Evolutionary conservation across 2,329 filamentous ascomycete genomes (phyloP).

Genomic region (Orbilia javanica): DNA sequence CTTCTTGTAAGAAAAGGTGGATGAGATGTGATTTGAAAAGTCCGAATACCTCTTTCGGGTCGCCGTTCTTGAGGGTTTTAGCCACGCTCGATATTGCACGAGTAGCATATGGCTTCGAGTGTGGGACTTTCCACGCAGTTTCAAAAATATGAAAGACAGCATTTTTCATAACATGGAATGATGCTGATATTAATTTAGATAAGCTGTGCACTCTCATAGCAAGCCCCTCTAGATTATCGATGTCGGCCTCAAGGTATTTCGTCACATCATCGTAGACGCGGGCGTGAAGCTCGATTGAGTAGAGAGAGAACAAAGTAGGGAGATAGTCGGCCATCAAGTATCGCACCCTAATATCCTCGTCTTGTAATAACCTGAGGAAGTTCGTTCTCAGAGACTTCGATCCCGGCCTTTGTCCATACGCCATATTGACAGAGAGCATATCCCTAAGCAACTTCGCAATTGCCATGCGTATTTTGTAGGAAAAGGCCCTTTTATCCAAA

Average conservation of each 20-base stretch:
- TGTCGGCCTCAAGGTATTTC: slow-evolving; percentile 79
- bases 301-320: slow-evolving; percentile 81
- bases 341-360: slow-evolving; percentile 78
- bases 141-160: slow-evolving; percentile 97
- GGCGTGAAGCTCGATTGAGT: slow-evolving; percentile 85
- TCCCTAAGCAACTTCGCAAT: slow-evolving; percentile 78
- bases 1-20: slow-evolving; percentile 79
- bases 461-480: slow-evolving; percentile 75
- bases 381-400: slow-evolving; percentile 74
- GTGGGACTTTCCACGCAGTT: slow-evolving; percentile 78
- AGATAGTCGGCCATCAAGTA: slow-evolving; percentile 79
- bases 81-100: slow-evolving; percentile 78
- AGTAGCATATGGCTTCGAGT: slow-evolving; percentile 77
- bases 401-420: slow-evolving; percentile 73
- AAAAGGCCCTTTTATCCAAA: slow-evolving; percentile 77
- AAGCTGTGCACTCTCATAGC: slow-evolving; percentile 83
- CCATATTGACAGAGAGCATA: slow-evolving; percentile 75
- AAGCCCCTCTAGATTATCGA: slow-evolving; percentile 82
- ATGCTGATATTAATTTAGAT: slow-evolving; percentile 80
- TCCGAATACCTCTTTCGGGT: slow-evolving; percentile 78
- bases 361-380: slow-evolving; percentile 78
- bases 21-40: slow-evolving; percentile 93
- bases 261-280: slow-evolving; percentile 86
- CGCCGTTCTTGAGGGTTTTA: slow-evolving; percentile 73
- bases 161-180: slow-evolving; percentile 86